These are phyloP conservation scores for Cyclotella baltica DNA, from an alignment of 108 stramenopile genomes.

Conservation along the genomic window DNA sequence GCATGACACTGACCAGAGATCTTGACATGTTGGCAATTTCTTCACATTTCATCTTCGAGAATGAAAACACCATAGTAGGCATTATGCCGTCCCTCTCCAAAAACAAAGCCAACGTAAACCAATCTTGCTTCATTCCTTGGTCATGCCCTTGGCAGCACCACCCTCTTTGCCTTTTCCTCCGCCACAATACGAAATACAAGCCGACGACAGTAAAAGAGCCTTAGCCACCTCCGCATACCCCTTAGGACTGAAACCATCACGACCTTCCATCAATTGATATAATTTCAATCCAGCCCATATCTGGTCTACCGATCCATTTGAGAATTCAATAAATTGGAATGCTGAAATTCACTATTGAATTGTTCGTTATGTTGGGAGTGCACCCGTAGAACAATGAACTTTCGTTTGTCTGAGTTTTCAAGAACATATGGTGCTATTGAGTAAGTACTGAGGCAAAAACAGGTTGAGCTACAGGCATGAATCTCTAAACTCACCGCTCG, in stretches of 20 bases:
- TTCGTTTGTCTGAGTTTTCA: no score
- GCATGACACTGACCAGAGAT: slow-evolving; percentile 43
- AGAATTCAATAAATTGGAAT: no score
- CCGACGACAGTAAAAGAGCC: slow-evolving; percentile 71
- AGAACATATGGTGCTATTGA: no score
- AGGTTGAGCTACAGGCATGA: no score
- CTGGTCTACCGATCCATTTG: no score
- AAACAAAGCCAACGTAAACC: slow-evolving; percentile 80
- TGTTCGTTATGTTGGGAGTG: no score
- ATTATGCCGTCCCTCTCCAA: slow-evolving; percentile 89
- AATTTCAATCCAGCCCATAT: slow-evolving; percentile 90
- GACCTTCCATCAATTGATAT: slow-evolving; percentile 85
- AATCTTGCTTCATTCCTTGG: slow-evolving; percentile 82
- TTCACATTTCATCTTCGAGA: slow-evolving; percentile 92
- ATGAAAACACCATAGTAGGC: slow-evolving; percentile 98
- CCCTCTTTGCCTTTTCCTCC: slow-evolving; percentile 46
- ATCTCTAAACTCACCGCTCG: no score
- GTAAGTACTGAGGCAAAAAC: no score
- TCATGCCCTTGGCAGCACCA: slow-evolving; percentile 52
- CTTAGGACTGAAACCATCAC: slow-evolving; percentile 73
- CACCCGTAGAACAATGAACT: no score
- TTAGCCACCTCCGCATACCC: slow-evolving; percentile 79
- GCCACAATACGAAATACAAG: slow-evolving; percentile 32
- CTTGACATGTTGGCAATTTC: slow-evolving; percentile 90
- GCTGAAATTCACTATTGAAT: no score